These are phyloP conservation scores for Rubus parviflorus DNA, from an alignment of 306 rosid species.

Conservation along the genomic window DNA sequence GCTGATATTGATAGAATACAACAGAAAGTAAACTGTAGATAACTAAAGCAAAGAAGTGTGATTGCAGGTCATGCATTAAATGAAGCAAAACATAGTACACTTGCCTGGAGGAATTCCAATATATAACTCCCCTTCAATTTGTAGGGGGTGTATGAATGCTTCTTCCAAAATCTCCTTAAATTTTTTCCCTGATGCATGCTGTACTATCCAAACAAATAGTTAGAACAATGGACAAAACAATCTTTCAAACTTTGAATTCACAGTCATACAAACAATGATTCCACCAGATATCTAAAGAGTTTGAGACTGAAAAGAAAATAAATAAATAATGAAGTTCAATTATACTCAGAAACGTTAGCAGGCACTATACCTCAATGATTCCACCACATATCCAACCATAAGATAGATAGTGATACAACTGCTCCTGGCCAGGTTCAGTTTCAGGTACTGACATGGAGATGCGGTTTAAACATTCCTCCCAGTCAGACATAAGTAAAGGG, in stretches of 20 bases:
- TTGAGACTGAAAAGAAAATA: background rate
- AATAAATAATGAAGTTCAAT: background rate
- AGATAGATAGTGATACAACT: conserved; percentile 79
- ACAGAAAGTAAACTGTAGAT: background rate
- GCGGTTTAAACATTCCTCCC: conserved; percentile 77
- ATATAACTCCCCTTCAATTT: conserved; percentile 84
- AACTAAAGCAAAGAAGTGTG: background rate
- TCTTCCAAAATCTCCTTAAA: conserved; percentile 94
- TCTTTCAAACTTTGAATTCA: conserved; percentile 3
- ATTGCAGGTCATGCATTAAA: background rate
- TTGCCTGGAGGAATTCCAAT: conserved; percentile 97
- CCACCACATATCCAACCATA: conserved; percentile 98
- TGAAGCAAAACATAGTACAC: conserved; percentile 25
- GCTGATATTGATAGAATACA: background rate
- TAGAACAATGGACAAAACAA: conserved; percentile 32
- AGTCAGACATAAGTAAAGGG: conserved; percentile 68
- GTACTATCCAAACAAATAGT: conserved; percentile 42
- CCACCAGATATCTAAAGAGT: background rate
- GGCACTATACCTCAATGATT: conserved; percentile 74
- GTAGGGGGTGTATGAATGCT: conserved; percentile 77
- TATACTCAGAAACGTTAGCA: conserved; percentile 12
- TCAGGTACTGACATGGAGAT: conserved; percentile 68
- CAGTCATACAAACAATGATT: background rate
- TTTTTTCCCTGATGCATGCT: conserved; percentile 90
- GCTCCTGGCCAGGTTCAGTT: conserved; percentile 89